These are phyloP conservation scores for Yamadazyma sp. DNA, from an alignment of 1,139 yeast genomes.

Conservation along the genomic window DNA sequence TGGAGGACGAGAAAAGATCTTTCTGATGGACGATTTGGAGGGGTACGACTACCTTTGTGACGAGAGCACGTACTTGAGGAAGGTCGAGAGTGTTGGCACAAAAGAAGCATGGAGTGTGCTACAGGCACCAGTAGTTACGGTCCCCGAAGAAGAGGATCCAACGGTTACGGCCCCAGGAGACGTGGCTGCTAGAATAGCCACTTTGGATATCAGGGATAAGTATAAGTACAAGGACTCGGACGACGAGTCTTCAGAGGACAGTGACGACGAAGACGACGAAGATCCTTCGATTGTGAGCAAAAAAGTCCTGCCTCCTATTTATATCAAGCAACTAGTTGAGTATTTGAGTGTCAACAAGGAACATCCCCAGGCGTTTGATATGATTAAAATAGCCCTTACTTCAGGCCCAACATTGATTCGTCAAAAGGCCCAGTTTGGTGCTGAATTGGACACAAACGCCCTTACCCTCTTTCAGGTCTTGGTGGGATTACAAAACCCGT, in stretches of 20 bases:
- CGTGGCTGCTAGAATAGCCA: conserved; percentile 3
- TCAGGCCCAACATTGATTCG: conserved; percentile 56
- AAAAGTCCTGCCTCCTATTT: conserved; percentile 53
- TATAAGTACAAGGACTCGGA: conserved; percentile 22
- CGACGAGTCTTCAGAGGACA: conserved; percentile 27
- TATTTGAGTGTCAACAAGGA: conserved; percentile 49
- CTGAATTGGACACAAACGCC: conserved; percentile 54
- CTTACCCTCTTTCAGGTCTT: conserved; percentile 45
- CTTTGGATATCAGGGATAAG: conserved; percentile 11
- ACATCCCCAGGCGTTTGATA: conserved; percentile 49
- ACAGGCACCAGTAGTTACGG: conserved; percentile 10
- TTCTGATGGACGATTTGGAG: conserved; percentile 19
- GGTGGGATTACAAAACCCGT: conserved; percentile 50
- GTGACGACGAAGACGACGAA: conserved; percentile 40
- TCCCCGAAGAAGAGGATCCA: conserved; percentile 3
- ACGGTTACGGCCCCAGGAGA: conserved; percentile 7
- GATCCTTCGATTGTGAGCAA: conserved; percentile 46
- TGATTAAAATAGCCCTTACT: conserved; percentile 48
- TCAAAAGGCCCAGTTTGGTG: conserved; percentile 51
- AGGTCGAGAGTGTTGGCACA: not conserved
- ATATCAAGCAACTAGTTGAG: conserved; percentile 59
- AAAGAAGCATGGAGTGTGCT: conserved; percentile 19
- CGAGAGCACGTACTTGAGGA: conserved; percentile 3
- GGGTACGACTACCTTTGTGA: conserved; percentile 11
- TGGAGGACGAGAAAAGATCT: conserved; percentile 33